Evolutionary conservation across 768 basidiomycete species (phyloP).

Genomic region (Tulasnella sp.): DNA sequence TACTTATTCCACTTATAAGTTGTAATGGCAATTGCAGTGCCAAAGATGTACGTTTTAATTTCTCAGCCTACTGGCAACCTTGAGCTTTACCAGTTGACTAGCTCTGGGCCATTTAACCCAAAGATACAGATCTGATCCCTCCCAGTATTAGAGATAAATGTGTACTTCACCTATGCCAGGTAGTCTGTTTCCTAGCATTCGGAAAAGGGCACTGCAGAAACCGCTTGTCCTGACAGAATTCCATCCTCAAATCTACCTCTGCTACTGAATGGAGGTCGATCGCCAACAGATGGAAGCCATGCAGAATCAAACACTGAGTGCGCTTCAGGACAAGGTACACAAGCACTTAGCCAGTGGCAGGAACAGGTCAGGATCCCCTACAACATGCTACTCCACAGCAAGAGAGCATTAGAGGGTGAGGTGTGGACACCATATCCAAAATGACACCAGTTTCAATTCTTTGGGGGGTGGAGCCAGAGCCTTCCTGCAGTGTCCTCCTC

Average conservation of each 20-base stretch:
- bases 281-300: not conserved
- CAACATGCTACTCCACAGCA: not conserved
- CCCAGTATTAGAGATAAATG: conserved; percentile 3
- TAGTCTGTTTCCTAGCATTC: not conserved
- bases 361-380: not conserved
- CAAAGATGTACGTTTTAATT: too few relatives aligned
- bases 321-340: not conserved
- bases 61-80: too few relatives aligned
- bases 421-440: not conserved
- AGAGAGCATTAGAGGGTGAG: not conserved
- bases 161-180: conserved; percentile 6
- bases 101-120: not conserved
- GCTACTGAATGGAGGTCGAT: not conserved
- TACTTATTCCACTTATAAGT: too few relatives aligned
- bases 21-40: too few relatives aligned
- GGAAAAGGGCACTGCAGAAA: too few relatives aligned
- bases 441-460: not conserved
- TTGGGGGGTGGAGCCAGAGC: too few relatives aligned
- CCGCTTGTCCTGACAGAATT: too few relatives aligned
- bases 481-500: not conserved
- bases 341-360: too few relatives aligned
- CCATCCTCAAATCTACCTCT: not conserved
- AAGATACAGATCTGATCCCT: not conserved
- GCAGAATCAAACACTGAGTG: not conserved
- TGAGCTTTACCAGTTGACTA: too few relatives aligned